Evolutionary conservation across 345 rosid species (phyloP).

Genomic region (Euphorbia tirucalli): DNA sequence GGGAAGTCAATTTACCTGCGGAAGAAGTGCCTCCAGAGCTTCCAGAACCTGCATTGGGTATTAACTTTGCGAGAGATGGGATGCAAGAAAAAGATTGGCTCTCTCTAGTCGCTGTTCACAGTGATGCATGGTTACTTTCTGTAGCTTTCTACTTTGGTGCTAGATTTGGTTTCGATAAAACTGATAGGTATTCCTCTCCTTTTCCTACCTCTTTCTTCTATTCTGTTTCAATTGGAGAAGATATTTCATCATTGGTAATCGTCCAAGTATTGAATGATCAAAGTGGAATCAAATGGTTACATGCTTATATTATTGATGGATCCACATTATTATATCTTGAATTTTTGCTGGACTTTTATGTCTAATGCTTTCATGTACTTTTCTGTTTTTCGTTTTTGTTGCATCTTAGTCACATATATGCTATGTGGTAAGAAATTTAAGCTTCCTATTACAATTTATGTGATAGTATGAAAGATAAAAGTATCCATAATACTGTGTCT

Average conservation of each 20-base stretch:
- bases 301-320: neutral
- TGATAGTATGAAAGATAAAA: neutral
- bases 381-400: neutral
- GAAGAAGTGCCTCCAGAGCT: conserved; percentile 36
- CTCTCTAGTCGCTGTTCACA: too few relatives aligned
- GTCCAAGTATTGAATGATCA: neutral
- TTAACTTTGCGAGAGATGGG: conserved; percentile 32
- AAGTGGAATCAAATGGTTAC: neutral
- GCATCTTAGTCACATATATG: neutral
- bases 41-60: conserved; percentile 35
- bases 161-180: conserved; percentile 32
- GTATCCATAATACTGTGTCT: neutral
- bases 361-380: neutral
- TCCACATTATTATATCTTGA: neutral
- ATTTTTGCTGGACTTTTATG: neutral
- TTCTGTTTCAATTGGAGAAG: neutral
- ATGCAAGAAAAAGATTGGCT: conserved; percentile 36
- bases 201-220: neutral
- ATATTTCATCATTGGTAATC: neutral
- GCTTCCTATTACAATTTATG: neutral
- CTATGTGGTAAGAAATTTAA: neutral
- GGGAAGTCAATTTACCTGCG: too few relatives aligned
- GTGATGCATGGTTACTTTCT: conserved; percentile 33
- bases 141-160: conserved; percentile 35
- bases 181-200: conserved; percentile 17